A percentile compares a stretch with the other conserved stretches of the same genome.
Conservation (phyloP, 345 rosid genomes). For the Reutealis trisperma region DNA sequence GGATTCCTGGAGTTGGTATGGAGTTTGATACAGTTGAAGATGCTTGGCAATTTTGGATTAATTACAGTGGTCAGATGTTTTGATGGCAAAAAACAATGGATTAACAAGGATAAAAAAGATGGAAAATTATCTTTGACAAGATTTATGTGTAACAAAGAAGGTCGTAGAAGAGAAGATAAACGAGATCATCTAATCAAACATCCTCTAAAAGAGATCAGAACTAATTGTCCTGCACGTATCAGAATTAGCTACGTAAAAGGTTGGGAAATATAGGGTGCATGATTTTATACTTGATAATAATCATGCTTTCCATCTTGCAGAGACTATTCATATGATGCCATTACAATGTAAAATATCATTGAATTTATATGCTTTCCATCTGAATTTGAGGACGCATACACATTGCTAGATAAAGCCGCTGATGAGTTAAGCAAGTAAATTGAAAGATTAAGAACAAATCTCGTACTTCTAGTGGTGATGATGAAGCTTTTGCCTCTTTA, state of each 20-base stretch:
- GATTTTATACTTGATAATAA: neutral
- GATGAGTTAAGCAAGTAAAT: too few relatives aligned
- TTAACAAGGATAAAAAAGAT: too few relatives aligned
- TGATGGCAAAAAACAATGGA: neutral
- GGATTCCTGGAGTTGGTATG: neutral
- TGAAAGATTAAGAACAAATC: too few relatives aligned
- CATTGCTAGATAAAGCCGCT: too few relatives aligned
- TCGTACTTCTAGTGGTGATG: too few relatives aligned
- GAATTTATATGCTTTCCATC: too few relatives aligned
- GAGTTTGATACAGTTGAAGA: conserved; percentile 3
- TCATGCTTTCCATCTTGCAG: neutral
- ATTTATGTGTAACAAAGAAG: neutral
- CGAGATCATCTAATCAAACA: neutral
- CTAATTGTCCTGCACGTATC: too few relatives aligned
- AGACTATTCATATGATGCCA: too few relatives aligned
- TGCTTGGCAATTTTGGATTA: neutral
- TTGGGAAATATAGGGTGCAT: neutral
- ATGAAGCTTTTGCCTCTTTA: too few relatives aligned
- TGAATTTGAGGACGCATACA: too few relatives aligned
- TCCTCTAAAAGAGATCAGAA: too few relatives aligned
- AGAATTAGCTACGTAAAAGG: neutral
- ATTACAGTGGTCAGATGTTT: neutral
- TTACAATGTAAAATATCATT: neutral
- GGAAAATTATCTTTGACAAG: neutral
- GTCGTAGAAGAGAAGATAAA: neutral